Conservation (phyloP, 805 yeast species). For the Torulaspora microellipsoides region DNA sequence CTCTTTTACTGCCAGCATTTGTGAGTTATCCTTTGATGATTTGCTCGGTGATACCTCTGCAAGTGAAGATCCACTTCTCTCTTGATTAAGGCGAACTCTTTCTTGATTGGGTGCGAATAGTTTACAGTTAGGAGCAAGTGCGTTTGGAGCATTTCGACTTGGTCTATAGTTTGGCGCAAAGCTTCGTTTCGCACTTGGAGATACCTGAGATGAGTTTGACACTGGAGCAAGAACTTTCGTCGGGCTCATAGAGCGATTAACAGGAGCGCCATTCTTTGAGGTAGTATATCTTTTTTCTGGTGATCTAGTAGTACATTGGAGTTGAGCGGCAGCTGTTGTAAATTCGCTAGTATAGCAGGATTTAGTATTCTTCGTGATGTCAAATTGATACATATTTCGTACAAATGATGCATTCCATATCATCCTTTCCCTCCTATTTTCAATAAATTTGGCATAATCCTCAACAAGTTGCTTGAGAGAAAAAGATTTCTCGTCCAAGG, state of each 20-base stretch:
- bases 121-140: slow-evolving; percentile 6
- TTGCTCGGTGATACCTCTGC: neutral
- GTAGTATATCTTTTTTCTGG: slow-evolving; percentile 4
- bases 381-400: slow-evolving; percentile 17
- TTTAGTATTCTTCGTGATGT: slow-evolving; percentile 18
- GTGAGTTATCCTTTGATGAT: neutral
- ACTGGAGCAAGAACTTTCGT: neutral
- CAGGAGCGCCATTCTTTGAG: neutral
- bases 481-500: slow-evolving; percentile 12
- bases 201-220: slow-evolving; percentile 6
- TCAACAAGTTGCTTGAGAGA: slow-evolving; percentile 23
- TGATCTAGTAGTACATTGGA: slow-evolving; percentile 4
- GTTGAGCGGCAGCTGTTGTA: slow-evolving; percentile 31
- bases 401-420: slow-evolving; percentile 30
- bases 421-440: slow-evolving; percentile 26
- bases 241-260: slow-evolving; percentile 4
- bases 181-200: slow-evolving; percentile 10
- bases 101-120: slow-evolving; percentile 9
- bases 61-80: neutral
- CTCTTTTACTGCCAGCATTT: neutral
- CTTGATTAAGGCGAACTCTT: neutral
- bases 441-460: slow-evolving; percentile 29
- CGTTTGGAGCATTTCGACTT: slow-evolving; percentile 9
- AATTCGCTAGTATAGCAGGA: slow-evolving; percentile 16
- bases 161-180: slow-evolving; percentile 12